Evolutionary conservation across 140 eudicot genomes (phyloP).

Genomic region (Anethum foeniculum): DNA sequence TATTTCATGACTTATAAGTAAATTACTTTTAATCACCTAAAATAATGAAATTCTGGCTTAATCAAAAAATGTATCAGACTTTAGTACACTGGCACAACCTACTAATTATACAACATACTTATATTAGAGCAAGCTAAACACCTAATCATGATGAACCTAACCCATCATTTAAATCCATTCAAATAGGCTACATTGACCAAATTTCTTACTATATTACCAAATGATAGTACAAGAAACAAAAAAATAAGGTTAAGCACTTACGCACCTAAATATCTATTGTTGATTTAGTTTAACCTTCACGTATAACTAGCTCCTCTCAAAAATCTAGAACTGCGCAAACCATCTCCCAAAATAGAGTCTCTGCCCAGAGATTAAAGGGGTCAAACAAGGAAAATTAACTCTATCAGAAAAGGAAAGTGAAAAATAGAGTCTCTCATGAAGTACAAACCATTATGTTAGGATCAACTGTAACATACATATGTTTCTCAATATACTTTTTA

Average conservation of each 20-base stretch:
- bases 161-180: background rate
- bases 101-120: background rate
- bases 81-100: background rate
- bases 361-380: slow-evolving; percentile 62
- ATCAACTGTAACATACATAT: slow-evolving; percentile 55
- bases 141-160: background rate
- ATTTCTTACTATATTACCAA: background rate
- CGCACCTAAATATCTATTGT: slow-evolving; percentile 13
- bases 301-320: slow-evolving; percentile 38
- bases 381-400: slow-evolving; percentile 37
- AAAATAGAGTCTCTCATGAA: slow-evolving; percentile 69
- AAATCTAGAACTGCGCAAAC: slow-evolving; percentile 44
- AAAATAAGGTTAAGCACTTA: background rate
- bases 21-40: too few relatives aligned
- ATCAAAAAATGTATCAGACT: too few relatives aligned
- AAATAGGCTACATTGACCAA: background rate
- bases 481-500: slow-evolving; percentile 40
- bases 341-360: slow-evolving; percentile 59
- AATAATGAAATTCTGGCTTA: too few relatives aligned
- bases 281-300: slow-evolving; percentile 44
- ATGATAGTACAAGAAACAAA: background rate
- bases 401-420: slow-evolving; percentile 73
- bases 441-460: slow-evolving; percentile 67
- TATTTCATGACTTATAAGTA: too few relatives aligned
- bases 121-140: background rate